A percentile compares a stretch with the other conserved stretches of the same genome.
These are phyloP conservation scores for Thelonectria blattea DNA, from an alignment of 2,329 filamentous ascomycete species.

Conservation along the genomic window DNA sequence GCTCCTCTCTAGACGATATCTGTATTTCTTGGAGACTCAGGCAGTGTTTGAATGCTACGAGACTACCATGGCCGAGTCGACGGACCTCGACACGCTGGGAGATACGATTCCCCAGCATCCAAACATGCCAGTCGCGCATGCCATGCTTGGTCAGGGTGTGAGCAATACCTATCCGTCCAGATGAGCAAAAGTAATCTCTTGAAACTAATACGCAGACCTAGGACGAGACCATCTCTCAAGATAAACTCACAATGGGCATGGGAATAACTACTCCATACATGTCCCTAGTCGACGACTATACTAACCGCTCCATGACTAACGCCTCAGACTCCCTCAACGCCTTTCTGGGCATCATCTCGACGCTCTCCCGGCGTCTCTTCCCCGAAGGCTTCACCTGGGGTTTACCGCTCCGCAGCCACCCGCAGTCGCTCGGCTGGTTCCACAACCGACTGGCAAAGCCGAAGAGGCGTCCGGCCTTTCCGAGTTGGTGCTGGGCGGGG, in stretches of 20 bases:
- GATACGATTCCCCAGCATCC: background rate
- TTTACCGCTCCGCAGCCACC: background rate
- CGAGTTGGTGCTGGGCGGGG: slow-evolving; percentile 10
- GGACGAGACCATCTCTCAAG: background rate
- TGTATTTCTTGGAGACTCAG: slow-evolving; percentile 3
- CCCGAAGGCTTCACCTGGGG: background rate
- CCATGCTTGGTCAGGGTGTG: background rate
- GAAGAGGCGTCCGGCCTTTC: background rate
- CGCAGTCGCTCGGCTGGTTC: background rate
- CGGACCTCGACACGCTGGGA: background rate
- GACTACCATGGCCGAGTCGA: background rate
- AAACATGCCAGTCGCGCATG: background rate
- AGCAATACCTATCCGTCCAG: background rate
- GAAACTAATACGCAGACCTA: background rate
- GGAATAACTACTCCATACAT: background rate
- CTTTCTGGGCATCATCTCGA: background rate
- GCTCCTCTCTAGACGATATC: background rate
- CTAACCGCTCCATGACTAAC: background rate
- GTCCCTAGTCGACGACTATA: background rate
- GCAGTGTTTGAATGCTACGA: slow-evolving; percentile 3
- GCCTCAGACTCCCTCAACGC: slow-evolving; percentile 7
- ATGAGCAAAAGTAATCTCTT: background rate
- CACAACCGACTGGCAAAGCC: background rate
- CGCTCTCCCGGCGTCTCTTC: background rate
- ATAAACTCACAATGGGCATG: background rate